These are phyloP conservation scores for Leishmania mexicana DNA, from an alignment of 208 protist genomes.

Conservation along the genomic window DNA sequence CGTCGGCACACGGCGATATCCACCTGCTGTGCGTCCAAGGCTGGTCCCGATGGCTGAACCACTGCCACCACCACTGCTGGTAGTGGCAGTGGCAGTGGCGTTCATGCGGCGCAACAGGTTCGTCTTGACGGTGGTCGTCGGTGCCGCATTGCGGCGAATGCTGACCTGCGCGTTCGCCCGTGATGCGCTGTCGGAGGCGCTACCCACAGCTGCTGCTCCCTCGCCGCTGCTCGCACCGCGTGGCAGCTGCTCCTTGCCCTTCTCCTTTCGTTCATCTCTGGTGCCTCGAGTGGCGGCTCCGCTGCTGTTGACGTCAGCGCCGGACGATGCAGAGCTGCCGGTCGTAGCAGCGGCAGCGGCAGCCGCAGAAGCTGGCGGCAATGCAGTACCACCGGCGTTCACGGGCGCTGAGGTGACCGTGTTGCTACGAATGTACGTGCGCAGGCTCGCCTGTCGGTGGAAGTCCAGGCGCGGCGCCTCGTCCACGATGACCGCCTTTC, in stretches of 20 bases:
- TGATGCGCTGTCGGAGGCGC: not conserved
- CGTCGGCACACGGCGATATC: not conserved
- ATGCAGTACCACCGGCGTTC: not conserved
- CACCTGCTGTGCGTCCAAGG: not conserved
- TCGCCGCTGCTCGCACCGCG: not conserved
- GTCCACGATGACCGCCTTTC: conserved; percentile 24
- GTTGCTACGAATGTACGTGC: conserved; percentile 28
- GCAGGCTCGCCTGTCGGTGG: conserved; percentile 27
- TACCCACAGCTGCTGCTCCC: not conserved
- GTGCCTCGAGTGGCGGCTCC: not conserved
- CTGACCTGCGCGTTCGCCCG: not conserved
- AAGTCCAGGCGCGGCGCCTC: conserved; percentile 43
- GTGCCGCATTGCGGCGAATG: conserved; percentile 8
- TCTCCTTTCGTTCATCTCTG: conserved; percentile 5
- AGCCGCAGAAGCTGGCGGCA: not conserved
- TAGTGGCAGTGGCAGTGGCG: not conserved
- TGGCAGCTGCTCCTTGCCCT: not conserved
- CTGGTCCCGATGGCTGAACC: not conserved
- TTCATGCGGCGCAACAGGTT: conserved; percentile 18
- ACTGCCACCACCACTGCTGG: not conserved
- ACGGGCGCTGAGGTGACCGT: conserved; percentile 10
- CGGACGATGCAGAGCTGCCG: not conserved
- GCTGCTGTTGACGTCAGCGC: not conserved
- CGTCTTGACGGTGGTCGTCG: conserved; percentile 9
- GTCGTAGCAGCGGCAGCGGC: not conserved